Base-by-base conservation (phyloP, 805 yeast genomes). In the Pichia thaimueangensis region DNA sequence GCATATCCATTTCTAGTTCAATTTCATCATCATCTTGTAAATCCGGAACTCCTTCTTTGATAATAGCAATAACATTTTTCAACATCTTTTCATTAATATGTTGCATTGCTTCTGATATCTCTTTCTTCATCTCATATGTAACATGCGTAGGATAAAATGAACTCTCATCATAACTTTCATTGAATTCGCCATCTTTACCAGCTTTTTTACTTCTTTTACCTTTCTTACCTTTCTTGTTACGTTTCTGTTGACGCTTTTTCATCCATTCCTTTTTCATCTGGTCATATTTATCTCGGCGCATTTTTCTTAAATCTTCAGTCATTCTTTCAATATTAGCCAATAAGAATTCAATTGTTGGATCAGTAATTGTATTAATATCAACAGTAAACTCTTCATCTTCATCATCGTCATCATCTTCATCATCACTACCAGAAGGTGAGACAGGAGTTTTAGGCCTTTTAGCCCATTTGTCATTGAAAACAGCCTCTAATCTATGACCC, bases 111-210 rank as follows among this genome's bases (percentile, higher is more conserved):
- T 88, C 97, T 43, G 88, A 78, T 45, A 93, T 80, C 60, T 87
- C 93, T 59, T 86, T 86, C 74, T 93, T 93, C 97, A 91, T 91
- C 57, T 89, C 97, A 59, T 86, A 93, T 0, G 96, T 86, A 41
- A 91, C 87, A 41, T 60, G 63, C 12, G 63, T 57, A 42, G 67
- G 65, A 37, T 62, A 60, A 20, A 57, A 43, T 5, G 48, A 36
- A 4, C 22, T 20, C 20, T 29, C 42, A 32, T 43, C 46, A 46
- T 43, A 38, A 39, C 25, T 37, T 6, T 50, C 53, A 19, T 57
- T 53, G 47, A 64, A 65, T 56, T 67, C 69, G 15, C 64, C 54
- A 47, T 63, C 63, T 54, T 56, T 78, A 84, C 54, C 74, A 77
- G 55, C 73, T 71, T 56, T 47, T 46, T 42, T 44, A 5, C 37